phyloP scores from a whole-genome alignment of 495 filamentous ascomycete species.

The Beverwykella pulmonaria region DNA sequence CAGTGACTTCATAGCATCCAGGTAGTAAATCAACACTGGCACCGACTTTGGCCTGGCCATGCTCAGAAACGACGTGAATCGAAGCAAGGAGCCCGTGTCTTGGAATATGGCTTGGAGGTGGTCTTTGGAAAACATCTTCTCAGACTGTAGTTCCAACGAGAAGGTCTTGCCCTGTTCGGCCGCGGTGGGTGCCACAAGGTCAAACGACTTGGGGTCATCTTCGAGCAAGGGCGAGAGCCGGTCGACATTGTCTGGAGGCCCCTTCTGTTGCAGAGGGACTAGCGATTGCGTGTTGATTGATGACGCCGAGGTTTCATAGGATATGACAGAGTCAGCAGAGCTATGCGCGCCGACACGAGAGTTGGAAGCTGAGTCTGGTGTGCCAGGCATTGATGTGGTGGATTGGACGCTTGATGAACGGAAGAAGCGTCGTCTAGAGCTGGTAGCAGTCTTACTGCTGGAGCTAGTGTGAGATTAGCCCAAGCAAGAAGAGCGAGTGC shows the following conservation, averaged over 20 bases:
- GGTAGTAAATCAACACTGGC: constrained; percentile 65
- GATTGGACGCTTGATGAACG: constrained; percentile 26
- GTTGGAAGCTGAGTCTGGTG: constrained; percentile 29
- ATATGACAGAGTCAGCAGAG: constrained; percentile 45
- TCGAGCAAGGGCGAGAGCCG: constrained; percentile 54
- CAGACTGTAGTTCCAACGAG: constrained; percentile 62
- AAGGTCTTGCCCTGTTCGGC: constrained; percentile 40
- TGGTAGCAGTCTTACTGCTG: constrained; percentile 27
- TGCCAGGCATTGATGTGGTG: constrained; percentile 31
- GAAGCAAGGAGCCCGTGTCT: constrained; percentile 66
- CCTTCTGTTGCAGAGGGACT: constrained; percentile 46
- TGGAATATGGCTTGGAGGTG: constrained; percentile 64
- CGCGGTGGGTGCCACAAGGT: constrained; percentile 53
- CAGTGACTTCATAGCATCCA: constrained; percentile 66
- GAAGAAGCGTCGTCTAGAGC: constrained; percentile 14
- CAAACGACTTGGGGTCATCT: constrained; percentile 57
- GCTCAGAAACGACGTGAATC: constrained; percentile 68
- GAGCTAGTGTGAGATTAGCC: neutral
- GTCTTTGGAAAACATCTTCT: constrained; percentile 65
- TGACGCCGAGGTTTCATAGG: constrained; percentile 47
- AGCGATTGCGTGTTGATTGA: constrained; percentile 41
- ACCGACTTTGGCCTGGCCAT: constrained; percentile 72
- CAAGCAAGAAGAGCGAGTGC: neutral
- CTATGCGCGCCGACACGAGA: constrained; percentile 30
- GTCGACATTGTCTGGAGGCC: constrained; percentile 51